Percentiles rank a stretch among this genome's conserved stretches.
These are phyloP conservation scores for Leucocoprinus leucothites DNA, from an alignment of 768 basidiomycete species.

Conservation along the genomic window DNA sequence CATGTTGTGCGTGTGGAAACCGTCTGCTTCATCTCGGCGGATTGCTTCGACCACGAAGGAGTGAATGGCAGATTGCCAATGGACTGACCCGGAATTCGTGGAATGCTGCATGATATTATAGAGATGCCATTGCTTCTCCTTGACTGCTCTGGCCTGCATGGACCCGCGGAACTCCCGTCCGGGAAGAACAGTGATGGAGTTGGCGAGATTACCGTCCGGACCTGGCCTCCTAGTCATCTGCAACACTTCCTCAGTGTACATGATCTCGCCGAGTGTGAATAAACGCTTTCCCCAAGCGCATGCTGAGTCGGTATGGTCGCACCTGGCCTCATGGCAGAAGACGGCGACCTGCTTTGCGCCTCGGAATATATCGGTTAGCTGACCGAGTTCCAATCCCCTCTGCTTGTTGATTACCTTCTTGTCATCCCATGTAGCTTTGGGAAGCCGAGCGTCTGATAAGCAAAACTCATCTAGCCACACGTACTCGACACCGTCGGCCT, in stretches of 20 bases:
- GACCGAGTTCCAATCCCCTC: conserved; percentile 1
- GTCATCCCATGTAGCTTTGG: conserved; percentile 1
- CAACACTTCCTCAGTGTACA: conserved; percentile 1
- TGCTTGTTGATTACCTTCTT: neutral
- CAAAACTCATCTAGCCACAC: conserved; percentile 10
- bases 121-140: conserved; percentile 17
- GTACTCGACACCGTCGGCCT: conserved; percentile 1
- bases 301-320: neutral
- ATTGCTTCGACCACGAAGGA: conserved; percentile 22
- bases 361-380: conserved; percentile 8
- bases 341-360: conserved; percentile 1
- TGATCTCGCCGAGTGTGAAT: conserved; percentile 8
- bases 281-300: conserved; percentile 7
- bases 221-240: neutral
- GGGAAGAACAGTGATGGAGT: neutral
- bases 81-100: conserved; percentile 15
- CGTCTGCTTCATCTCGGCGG: conserved; percentile 17
- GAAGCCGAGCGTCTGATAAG: neutral
- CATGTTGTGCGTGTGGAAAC: conserved; percentile 16
- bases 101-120: conserved; percentile 17
- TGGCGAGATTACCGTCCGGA: neutral
- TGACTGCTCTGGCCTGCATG: conserved; percentile 9
- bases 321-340: conserved; percentile 4
- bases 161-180: neutral
- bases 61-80: conserved; percentile 22